A percentile compares a stretch with the other conserved stretches of the same genome.
phyloP scores from a whole-genome alignment of 768 basidiomycete genomes.

The Xerocomellus amylosporus region DNA sequence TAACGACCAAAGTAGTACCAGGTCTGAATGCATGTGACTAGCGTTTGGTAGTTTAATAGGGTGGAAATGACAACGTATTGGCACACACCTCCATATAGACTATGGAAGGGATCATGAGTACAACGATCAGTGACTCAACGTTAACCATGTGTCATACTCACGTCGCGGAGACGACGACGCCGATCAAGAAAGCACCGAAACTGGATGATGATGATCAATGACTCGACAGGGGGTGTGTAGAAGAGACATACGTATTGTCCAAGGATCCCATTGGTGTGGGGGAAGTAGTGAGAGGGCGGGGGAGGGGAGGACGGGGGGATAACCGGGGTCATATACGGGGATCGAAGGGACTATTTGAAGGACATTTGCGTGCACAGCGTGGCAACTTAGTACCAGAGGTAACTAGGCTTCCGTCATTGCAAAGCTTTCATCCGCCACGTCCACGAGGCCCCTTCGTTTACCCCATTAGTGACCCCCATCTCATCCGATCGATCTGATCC shows the following conservation, averaged over 20 bases:
- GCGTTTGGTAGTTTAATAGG: neutral
- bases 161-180: slow-evolving; percentile 52
- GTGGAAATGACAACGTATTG: neutral
- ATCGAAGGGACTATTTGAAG: slow-evolving; percentile 17
- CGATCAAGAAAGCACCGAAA: slow-evolving; percentile 53
- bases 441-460: slow-evolving; percentile 14
- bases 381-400: slow-evolving; percentile 12
- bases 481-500: slow-evolving; percentile 18
- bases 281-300: neutral
- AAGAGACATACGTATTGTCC: slow-evolving; percentile 38
- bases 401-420: slow-evolving; percentile 22
- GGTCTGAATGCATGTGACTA: slow-evolving; percentile 57
- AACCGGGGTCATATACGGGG: neutral
- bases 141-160: slow-evolving; percentile 32
- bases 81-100: slow-evolving; percentile 50
- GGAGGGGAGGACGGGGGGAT: neutral
- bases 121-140: neutral
- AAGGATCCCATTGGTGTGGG: slow-evolving; percentile 21
- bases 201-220: slow-evolving; percentile 27
- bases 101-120: slow-evolving; percentile 19
- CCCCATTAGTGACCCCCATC: slow-evolving; percentile 17
- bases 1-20: slow-evolving; percentile 54
- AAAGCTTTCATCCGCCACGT: slow-evolving; percentile 24
- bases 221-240: neutral
- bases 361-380: slow-evolving; percentile 7